These are phyloP conservation scores for Gossypium laxum DNA, from an alignment of 441 rosid species.

Conservation along the genomic window DNA sequence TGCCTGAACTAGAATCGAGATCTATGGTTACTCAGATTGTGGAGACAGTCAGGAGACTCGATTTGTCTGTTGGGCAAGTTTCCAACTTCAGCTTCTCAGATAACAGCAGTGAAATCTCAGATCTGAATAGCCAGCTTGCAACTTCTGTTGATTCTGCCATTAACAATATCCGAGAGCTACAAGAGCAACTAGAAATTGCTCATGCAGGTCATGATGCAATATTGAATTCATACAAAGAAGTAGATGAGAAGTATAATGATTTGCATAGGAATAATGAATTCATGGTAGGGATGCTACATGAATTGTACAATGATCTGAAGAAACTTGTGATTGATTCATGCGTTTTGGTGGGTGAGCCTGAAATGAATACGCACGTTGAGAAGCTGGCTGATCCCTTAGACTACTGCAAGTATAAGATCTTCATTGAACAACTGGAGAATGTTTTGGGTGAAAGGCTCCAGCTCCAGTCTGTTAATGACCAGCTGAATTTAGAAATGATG, in stretches of 20 bases:
- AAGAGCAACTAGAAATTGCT: conserved; percentile 47
- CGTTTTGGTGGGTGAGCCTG: conserved; percentile 30
- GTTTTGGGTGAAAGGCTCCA: conserved; percentile 52
- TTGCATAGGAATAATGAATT: conserved; percentile 42
- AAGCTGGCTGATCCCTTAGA: conserved; percentile 34
- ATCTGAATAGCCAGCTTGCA: conserved; percentile 33
- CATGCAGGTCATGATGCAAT: conserved; percentile 35
- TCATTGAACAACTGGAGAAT: conserved; percentile 44
- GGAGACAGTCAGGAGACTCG: conserved; percentile 59
- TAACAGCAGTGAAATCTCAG: conserved; percentile 29
- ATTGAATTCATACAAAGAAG: conserved; percentile 33
- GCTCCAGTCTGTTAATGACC: conserved; percentile 44
- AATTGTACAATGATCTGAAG: conserved; percentile 40
- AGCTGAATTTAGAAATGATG: conserved; percentile 49
- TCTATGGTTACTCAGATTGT: conserved; percentile 35
- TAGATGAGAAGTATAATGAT: conserved; percentile 38
- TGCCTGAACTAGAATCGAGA: conserved; percentile 47
- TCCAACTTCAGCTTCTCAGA: conserved; percentile 17
- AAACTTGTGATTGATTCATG: conserved; percentile 41
- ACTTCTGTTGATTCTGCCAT: conserved; percentile 53
- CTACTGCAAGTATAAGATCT: conserved; percentile 33
- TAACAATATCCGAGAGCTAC: conserved; percentile 46
- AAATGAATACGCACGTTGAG: conserved; percentile 23
- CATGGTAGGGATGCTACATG: conserved; percentile 30
- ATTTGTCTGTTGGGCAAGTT: conserved; percentile 31